phyloP scores from a whole-genome alignment of 2,329 filamentous ascomycete species.

The Diplodia sapinea region DNA sequence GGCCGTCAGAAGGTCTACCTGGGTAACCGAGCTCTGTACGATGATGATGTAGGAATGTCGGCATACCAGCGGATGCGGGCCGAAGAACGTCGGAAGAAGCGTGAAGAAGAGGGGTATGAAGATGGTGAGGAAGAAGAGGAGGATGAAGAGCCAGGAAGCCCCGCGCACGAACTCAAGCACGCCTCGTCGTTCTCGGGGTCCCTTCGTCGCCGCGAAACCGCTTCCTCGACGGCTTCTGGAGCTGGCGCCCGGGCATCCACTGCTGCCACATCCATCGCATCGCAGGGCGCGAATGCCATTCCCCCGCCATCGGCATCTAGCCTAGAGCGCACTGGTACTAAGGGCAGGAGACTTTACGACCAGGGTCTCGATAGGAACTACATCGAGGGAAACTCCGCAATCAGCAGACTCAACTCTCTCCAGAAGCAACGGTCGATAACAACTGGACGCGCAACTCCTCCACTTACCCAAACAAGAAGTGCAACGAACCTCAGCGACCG shows the following conservation, averaged over 20 bases:
- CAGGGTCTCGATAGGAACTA: conserved; percentile 79
- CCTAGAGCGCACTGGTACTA: conserved; percentile 70
- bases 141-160: conserved; percentile 47
- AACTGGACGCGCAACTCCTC: conserved; percentile 59
- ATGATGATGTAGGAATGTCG: conserved; percentile 82
- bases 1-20: conserved; percentile 96
- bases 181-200: conserved; percentile 68
- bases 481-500: conserved; percentile 56
- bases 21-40: conserved; percentile 75
- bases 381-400: conserved; percentile 78
- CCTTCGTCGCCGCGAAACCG: conserved; percentile 78
- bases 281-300: conserved; percentile 60
- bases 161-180: conserved; percentile 46
- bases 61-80: conserved; percentile 72
- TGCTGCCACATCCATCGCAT: conserved; percentile 86
- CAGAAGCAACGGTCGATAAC: conserved; percentile 59
- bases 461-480: conserved; percentile 53
- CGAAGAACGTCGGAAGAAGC: conserved; percentile 65
- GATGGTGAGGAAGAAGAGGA: conserved; percentile 47
- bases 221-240: conserved; percentile 80
- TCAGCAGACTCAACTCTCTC: conserved; percentile 81
- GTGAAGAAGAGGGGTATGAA: conserved; percentile 54
- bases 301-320: conserved; percentile 35
- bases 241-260: conserved; percentile 77
- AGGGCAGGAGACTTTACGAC: conserved; percentile 79